A percentile compares a stretch with the other conserved stretches of the same genome.
Conservation (phyloP, 164 flowering plant genomes). For the Amborella trichopoda region DNA sequence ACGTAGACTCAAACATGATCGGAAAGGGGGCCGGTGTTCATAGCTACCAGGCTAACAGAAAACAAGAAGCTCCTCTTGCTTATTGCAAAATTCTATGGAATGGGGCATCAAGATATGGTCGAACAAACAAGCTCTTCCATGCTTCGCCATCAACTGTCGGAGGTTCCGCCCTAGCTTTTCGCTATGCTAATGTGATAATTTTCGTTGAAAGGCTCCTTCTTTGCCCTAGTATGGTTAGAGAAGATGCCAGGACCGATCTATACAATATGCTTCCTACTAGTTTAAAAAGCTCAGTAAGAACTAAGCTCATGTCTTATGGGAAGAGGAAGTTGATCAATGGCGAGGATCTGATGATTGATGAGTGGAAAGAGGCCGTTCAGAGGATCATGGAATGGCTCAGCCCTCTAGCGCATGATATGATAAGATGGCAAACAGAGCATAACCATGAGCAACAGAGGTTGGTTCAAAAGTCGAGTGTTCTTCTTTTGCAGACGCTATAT, state of each 20-base stretch:
- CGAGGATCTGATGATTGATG: constrained; percentile 10
- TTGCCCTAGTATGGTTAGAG: constrained; percentile 14
- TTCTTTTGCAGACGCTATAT: constrained; percentile 66
- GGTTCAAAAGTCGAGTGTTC: constrained; percentile 30
- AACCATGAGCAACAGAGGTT: constrained; percentile 44
- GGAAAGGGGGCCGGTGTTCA: constrained; percentile 17
- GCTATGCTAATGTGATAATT: constrained; percentile 58
- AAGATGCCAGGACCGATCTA: constrained; percentile 24
- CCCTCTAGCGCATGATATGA: constrained; percentile 62
- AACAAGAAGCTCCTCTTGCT: background rate
- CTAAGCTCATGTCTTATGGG: constrained; percentile 27
- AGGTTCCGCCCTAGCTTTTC: constrained; percentile 45
- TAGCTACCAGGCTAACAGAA: constrained; percentile 10
- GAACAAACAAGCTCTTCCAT: constrained; percentile 6
- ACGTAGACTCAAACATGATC: constrained; percentile 1
- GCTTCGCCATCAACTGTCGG: constrained; percentile 54
- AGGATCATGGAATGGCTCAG: constrained; percentile 55
- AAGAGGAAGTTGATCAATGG: constrained; percentile 10
- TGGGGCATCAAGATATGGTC: background rate
- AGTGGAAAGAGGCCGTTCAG: constrained; percentile 43
- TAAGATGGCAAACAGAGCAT: constrained; percentile 63
- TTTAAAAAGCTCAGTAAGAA: constrained; percentile 22
- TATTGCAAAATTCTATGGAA: background rate
- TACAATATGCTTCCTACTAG: constrained; percentile 54
- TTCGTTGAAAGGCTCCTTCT: constrained; percentile 26